phyloP scores from a whole-genome alignment of 2,329 filamentous ascomycete genomes.

The Paraphoma chrysanthemicola region DNA sequence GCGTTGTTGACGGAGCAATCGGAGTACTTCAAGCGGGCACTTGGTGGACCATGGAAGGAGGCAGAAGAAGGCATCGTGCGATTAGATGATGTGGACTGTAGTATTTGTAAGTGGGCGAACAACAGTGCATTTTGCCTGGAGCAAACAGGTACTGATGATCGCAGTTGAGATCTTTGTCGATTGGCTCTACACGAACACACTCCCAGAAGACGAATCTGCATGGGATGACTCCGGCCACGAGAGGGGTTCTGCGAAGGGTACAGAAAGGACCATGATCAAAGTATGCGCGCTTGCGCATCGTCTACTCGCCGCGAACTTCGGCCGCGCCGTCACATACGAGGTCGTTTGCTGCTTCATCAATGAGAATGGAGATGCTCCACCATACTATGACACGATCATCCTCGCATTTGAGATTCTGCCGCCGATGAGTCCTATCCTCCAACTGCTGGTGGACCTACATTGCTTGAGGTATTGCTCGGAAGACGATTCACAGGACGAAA shows the following conservation, averaged over 20 bases:
- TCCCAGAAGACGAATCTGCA: background rate
- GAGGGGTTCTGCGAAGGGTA: background rate
- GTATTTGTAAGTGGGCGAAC: constrained; percentile 1
- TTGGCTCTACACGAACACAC: constrained; percentile 16
- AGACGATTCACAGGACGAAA: background rate
- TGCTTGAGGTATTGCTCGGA: background rate
- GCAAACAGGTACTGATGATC: background rate
- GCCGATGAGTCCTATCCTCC: constrained; percentile 3
- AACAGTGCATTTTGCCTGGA: background rate
- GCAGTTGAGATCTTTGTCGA: constrained; percentile 20
- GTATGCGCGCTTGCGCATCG: constrained; percentile 7
- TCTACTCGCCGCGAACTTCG: constrained; percentile 2
- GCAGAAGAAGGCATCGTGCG: constrained; percentile 9
- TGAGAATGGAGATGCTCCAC: background rate
- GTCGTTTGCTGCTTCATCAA: background rate
- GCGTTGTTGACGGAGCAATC: constrained; percentile 18
- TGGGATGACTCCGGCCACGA: background rate
- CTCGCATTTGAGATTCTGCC: constrained; percentile 14
- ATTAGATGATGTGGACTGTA: constrained; percentile 16
- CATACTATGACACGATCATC: constrained; percentile 2
- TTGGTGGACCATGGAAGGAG: constrained; percentile 19
- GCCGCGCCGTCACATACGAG: background rate
- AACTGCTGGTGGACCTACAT: constrained; percentile 13
- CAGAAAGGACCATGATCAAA: background rate
- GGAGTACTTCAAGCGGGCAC: constrained; percentile 21